Conservation (phyloP, 768 basidiomycete species). For the Xerocomellus dryophilus region DNA sequence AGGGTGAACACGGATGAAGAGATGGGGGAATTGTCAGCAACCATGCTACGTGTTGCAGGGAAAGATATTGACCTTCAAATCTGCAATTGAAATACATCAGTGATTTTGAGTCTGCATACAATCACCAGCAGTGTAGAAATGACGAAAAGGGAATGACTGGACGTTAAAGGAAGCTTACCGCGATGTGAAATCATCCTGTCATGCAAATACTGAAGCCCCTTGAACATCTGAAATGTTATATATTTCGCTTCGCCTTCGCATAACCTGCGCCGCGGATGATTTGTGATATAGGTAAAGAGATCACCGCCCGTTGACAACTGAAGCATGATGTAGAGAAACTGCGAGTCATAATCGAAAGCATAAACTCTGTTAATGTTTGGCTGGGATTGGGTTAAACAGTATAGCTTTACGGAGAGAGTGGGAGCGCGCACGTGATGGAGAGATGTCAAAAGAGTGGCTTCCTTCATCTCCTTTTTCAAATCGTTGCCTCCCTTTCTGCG, state of each 20-base stretch:
- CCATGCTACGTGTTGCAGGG: not conserved
- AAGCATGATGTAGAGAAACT: slow-evolving; percentile 79
- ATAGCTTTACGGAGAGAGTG: not conserved
- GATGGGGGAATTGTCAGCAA: not conserved
- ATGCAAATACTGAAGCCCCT: slow-evolving; percentile 69
- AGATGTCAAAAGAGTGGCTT: slow-evolving; percentile 68
- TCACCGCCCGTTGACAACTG: slow-evolving; percentile 85
- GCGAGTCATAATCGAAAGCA: slow-evolving; percentile 59
- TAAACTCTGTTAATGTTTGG: slow-evolving; percentile 81
- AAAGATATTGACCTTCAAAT: slow-evolving; percentile 54
- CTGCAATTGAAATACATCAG: slow-evolving; percentile 32
- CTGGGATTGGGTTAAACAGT: slow-evolving; percentile 34
- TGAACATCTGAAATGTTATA: slow-evolving; percentile 76
- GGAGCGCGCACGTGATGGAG: slow-evolving; percentile 59
- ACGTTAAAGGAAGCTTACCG: slow-evolving; percentile 42
- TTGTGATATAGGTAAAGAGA: slow-evolving; percentile 81
- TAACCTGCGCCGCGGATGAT: slow-evolving; percentile 51
- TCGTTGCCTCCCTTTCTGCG: slow-evolving; percentile 49
- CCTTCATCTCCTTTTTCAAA: slow-evolving; percentile 61
- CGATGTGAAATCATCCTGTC: slow-evolving; percentile 72
- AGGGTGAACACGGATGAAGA: not conserved
- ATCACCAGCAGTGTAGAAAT: not conserved
- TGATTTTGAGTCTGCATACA: not conserved
- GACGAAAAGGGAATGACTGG: not conserved
- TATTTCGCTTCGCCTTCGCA: slow-evolving; percentile 83